These are phyloP conservation scores for Diaporthe eres DNA, from an alignment of 2,329 filamentous ascomycete species.

Conservation along the genomic window DNA sequence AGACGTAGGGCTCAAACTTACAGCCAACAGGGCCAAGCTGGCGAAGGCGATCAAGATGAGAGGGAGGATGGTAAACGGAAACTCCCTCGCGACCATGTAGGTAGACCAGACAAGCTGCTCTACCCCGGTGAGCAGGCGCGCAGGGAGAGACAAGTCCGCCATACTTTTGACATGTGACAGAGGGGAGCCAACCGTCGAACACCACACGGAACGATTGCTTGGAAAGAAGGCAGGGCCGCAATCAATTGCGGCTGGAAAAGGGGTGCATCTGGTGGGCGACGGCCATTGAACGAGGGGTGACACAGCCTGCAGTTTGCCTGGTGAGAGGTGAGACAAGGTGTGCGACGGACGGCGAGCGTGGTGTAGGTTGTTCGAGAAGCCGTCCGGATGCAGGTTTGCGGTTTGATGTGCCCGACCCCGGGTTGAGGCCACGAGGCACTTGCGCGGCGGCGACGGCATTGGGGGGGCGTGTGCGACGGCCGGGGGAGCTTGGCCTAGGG, in stretches of 20 bases:
- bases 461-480: neutral
- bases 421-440: slow-evolving; percentile 37
- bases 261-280: slow-evolving; percentile 15
- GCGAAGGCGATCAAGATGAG: slow-evolving; percentile 53
- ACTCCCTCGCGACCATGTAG: slow-evolving; percentile 54
- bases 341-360: slow-evolving; percentile 15
- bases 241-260: slow-evolving; percentile 27
- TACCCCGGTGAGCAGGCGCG: slow-evolving; percentile 49
- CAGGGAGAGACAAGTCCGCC: slow-evolving; percentile 27
- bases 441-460: slow-evolving; percentile 22
- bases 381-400: neutral
- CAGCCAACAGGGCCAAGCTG: slow-evolving; percentile 54
- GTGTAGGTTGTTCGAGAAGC: neutral
- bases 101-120: slow-evolving; percentile 52
- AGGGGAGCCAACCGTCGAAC: slow-evolving; percentile 6
- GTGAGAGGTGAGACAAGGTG: neutral
- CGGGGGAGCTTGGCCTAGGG: neutral
- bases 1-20: slow-evolving; percentile 47
- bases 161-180: slow-evolving; percentile 39
- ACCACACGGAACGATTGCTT: neutral
- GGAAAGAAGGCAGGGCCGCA: neutral
- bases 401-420: neutral
- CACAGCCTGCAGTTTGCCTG: slow-evolving; percentile 3
- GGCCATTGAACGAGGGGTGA: neutral
- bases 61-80: slow-evolving; percentile 57